A percentile compares a stretch with the other conserved stretches of the same genome.
Conservation (phyloP, 129 eudicot species). For the Flaveria linearis region DNA sequence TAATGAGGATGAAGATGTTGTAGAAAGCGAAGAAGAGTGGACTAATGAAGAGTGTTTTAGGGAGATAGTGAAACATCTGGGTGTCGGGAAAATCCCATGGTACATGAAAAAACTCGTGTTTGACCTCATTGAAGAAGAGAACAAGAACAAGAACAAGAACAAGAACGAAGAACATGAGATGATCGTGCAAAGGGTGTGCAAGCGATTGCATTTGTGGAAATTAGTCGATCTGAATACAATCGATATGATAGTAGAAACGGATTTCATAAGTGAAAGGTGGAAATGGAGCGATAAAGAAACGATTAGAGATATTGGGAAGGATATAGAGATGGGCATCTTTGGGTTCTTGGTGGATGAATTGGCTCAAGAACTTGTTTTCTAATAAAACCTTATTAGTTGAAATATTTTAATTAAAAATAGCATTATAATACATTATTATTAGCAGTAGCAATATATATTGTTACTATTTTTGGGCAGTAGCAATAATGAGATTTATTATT, state of each 20-base stretch:
- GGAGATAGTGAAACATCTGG: conserved; percentile 33
- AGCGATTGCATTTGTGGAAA: conserved; percentile 56
- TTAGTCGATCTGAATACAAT: conserved; percentile 74
- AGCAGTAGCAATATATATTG: background rate
- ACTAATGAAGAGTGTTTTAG: conserved; percentile 13
- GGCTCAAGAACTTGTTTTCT: conserved; percentile 44
- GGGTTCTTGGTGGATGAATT: conserved; percentile 59
- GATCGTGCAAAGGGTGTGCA: conserved; percentile 48
- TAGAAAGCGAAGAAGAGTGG: conserved; percentile 27
- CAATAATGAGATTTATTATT: background rate
- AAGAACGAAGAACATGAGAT: conserved; percentile 26
- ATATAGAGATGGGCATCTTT: conserved; percentile 63
- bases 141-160: too few species aligned
- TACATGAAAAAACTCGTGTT: conserved; percentile 58
- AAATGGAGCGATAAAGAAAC: conserved; percentile 39
- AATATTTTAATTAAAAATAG: background rate
- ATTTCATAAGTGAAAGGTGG: conserved; percentile 61
- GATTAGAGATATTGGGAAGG: conserved; percentile 45
- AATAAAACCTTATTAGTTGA: background rate
- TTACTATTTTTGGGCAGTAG: conserved; percentile 13
- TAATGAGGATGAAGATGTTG: conserved; percentile 28
- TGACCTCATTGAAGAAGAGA: conserved; percentile 63
- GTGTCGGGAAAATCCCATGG: conserved; percentile 32
- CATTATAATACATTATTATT: background rate
- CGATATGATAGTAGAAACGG: conserved; percentile 85